Percentiles rank a stretch among this genome's conserved stretches.
phyloP scores from a whole-genome alignment of 1,284 basidiomycete genomes.

The Ustilago bromivora region DNA sequence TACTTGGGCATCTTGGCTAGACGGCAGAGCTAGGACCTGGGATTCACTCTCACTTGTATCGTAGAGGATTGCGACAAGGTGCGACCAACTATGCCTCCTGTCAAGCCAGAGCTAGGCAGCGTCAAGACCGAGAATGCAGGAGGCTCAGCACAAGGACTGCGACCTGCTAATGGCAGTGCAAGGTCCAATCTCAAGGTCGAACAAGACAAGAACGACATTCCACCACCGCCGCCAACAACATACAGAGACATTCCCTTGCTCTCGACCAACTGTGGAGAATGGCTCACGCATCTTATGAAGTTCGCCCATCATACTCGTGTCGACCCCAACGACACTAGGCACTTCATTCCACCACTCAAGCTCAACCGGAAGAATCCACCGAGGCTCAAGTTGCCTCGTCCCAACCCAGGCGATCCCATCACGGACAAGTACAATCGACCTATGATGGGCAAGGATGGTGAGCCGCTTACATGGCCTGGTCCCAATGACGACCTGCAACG shows the following conservation, averaged over 20 bases:
- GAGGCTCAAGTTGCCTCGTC: constrained; percentile 60
- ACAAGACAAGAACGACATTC: constrained; percentile 37
- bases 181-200: constrained; percentile 28
- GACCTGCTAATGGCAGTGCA: constrained; percentile 32
- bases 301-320: constrained; percentile 64
- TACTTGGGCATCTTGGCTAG: neutral
- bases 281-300: constrained; percentile 64
- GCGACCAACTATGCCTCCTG: constrained; percentile 36
- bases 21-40: neutral
- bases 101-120: constrained; percentile 47
- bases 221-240: constrained; percentile 52
- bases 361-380: constrained; percentile 68
- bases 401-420: constrained; percentile 63
- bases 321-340: constrained; percentile 60
- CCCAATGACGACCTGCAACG: constrained; percentile 53
- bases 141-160: constrained; percentile 12
- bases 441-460: constrained; percentile 58
- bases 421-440: constrained; percentile 61
- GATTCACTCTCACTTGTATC: neutral
- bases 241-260: constrained; percentile 68
- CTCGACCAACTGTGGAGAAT: constrained; percentile 52
- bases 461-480: constrained; percentile 57
- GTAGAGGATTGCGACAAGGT: neutral
- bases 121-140: constrained; percentile 39
- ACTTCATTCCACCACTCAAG: constrained; percentile 66